Conservation (phyloP, 2,329 filamentous ascomycete species). For the Pleomassaria siparia region DNA sequence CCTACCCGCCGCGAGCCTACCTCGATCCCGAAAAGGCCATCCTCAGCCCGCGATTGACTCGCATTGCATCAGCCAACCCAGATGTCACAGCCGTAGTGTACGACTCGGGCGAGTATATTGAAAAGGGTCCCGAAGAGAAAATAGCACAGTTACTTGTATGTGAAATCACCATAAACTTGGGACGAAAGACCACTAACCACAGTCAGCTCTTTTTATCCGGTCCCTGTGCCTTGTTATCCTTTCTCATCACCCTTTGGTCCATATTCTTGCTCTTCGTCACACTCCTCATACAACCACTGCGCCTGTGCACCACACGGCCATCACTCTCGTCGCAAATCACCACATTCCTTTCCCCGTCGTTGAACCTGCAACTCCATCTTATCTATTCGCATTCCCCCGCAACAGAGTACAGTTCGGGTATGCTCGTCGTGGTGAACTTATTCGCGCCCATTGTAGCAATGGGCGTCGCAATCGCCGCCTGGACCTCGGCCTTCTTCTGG, state of each 20-base stretch:
- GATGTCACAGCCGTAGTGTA: conserved; percentile 27
- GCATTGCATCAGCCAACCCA: conserved; percentile 21
- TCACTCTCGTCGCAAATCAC: conserved; percentile 54
- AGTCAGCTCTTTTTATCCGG: conserved; percentile 56
- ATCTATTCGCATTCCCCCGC: conserved; percentile 47
- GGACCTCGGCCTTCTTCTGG: conserved; percentile 65
- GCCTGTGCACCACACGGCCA: conserved; percentile 53
- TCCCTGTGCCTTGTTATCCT: conserved; percentile 57
- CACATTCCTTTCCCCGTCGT: conserved; percentile 54
- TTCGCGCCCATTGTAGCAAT: conserved; percentile 60
- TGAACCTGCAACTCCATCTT: conserved; percentile 54
- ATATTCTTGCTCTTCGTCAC: conserved; percentile 50
- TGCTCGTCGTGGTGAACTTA: conserved; percentile 56
- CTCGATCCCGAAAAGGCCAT: conserved; percentile 39
- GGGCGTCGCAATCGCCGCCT: conserved; percentile 58
- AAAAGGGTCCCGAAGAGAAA: conserved; percentile 46
- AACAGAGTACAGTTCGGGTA: conserved; percentile 43
- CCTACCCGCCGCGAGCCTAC: conserved; percentile 29
- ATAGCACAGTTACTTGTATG: conserved; percentile 48
- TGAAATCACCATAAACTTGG: neutral
- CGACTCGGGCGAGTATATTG: conserved; percentile 41
- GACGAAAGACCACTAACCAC: conserved; percentile 10
- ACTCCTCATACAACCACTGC: conserved; percentile 54
- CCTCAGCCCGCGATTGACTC: conserved; percentile 18
- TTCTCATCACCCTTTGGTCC: conserved; percentile 58